phyloP scores from a whole-genome alignment of 352 stramenopile species.

The Paralagenidium karlingii region DNA sequence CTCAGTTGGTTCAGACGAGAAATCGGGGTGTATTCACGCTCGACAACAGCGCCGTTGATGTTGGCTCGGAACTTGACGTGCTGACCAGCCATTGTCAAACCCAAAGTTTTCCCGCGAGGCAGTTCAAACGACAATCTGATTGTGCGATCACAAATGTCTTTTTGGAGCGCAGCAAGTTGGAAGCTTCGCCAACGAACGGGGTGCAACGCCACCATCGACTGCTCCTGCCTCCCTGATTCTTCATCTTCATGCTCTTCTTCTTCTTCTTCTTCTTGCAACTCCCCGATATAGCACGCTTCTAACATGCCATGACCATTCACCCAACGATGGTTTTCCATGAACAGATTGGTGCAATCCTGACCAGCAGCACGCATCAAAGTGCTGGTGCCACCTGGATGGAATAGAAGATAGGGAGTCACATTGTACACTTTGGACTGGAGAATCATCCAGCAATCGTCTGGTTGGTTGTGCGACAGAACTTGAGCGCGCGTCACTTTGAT shows the following conservation, averaged over 20 bases:
- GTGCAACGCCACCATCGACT: no score
- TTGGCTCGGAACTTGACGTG: slow-evolving; percentile 68
- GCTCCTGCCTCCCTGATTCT: no score
- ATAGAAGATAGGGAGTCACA: slow-evolving; percentile 93
- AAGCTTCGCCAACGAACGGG: no score
- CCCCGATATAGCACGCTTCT: slow-evolving; percentile 67
- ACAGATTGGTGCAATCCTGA: slow-evolving; percentile 91
- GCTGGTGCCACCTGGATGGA: slow-evolving; percentile 92
- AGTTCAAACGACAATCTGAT: slow-evolving; percentile 74
- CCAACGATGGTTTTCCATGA: slow-evolving; percentile 96
- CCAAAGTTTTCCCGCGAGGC: slow-evolving; percentile 18
- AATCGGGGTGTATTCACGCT: slow-evolving; percentile 64
- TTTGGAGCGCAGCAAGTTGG: slow-evolving; percentile 40
- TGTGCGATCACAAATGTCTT: slow-evolving; percentile 37
- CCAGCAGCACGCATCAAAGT: slow-evolving; percentile 88
- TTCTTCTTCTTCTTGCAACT: slow-evolving; percentile 33
- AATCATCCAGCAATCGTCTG: slow-evolving; percentile 91
- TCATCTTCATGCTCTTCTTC: no score
- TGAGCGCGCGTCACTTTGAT: slow-evolving; percentile 74
- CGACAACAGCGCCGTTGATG: slow-evolving; percentile 63
- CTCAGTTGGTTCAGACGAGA: slow-evolving; percentile 9
- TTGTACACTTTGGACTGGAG: slow-evolving; percentile 93
- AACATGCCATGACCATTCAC: slow-evolving; percentile 88
- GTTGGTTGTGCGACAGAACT: slow-evolving; percentile 72
- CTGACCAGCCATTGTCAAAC: slow-evolving; percentile 56